Evolutionary conservation across 192 early-diverging fungal genomes (phyloP).

Genomic region (Haplosporangium gracile): DNA sequence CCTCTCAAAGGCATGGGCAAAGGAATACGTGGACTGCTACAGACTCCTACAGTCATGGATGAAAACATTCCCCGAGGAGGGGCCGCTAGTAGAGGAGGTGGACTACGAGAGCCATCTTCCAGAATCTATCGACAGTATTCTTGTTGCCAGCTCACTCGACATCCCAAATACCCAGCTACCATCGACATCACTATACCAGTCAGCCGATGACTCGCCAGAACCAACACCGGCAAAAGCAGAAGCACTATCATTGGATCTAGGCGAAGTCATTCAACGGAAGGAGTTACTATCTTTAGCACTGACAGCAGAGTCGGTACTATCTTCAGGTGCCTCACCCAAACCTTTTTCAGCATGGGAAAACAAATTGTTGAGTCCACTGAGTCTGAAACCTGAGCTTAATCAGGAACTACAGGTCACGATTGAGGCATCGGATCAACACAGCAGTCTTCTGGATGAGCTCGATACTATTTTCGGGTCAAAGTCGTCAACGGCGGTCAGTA

Average conservation of each 20-base stretch:
- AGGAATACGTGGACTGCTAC: conserved; percentile 37
- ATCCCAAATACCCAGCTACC: not conserved
- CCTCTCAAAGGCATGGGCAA: conserved; percentile 37
- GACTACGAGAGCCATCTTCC: conserved; percentile 43
- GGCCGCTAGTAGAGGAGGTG: not conserved
- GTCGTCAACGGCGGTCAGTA: not conserved
- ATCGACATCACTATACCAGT: not conserved
- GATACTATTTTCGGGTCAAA: conserved; percentile 16
- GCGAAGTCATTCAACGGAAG: conserved; percentile 28
- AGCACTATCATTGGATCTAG: conserved; percentile 17
- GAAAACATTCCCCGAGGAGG: conserved; percentile 33
- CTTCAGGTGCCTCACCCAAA: not conserved
- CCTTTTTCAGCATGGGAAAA: not conserved
- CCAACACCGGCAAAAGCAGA: not conserved
- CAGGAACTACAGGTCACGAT: not conserved
- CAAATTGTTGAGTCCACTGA: not conserved
- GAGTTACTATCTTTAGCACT: not conserved
- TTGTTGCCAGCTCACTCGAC: not conserved
- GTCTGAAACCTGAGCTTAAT: not conserved
- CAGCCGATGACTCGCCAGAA: not conserved
- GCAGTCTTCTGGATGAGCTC: not conserved
- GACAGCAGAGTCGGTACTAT: not conserved
- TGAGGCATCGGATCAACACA: not conserved
- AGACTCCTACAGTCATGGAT: conserved; percentile 32
- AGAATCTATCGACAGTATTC: conserved; percentile 15